Evolutionary conservation across 1,284 basidiomycete genomes (phyloP), one percentile per base, ranked within the genome.

Genomic region (Microbotryomycetes sp.): DNA sequence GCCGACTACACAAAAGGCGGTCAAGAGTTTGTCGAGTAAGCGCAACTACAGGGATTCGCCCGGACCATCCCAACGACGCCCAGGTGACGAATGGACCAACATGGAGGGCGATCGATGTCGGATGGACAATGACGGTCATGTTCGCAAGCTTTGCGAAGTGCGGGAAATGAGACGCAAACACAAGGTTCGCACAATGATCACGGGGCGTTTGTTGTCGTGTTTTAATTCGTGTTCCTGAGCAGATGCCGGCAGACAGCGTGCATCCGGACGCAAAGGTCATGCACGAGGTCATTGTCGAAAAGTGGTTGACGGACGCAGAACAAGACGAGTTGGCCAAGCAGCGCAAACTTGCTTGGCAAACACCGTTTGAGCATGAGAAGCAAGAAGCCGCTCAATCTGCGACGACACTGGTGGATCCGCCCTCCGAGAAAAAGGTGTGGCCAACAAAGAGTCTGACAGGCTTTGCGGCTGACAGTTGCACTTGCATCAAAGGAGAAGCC

Each of bases 261-360:
- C 64, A 66, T 41, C 61, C 61, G 1, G 66, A 68, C 28, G 41
- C 48, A 1, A 57, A 61, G 46, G 46, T 48, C 18, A 61, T 58
- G 21, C 64, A 63, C 41, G 61, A 62, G 45, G 66, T 68, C 24
- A 11, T 68, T 45, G 64, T 62, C 28, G 66, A 68, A 35, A 23
- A 29, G 21, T 68, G 66, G 66, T 52, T 68, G 16, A 64, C 61
- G 4, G n/a, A 55, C 13, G 47, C 47, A 3, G 61, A 68, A 47
- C 61, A 61, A 46, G n/a, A 21, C 4, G 23, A 46, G 3, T 45
- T 57, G 9, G 30, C 61, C 24, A 52, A 41, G 29, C 27, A 52
- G 13, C 46, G 66, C 31, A 65, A 61, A 45, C 46, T 68, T 15
- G 64, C 59, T 11, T 68, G 66, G 66, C 66, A 68, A 46, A 48